Conservation (phyloP, 2,329 filamentous ascomycete genomes). For the Scytalidium lignicola region DNA sequence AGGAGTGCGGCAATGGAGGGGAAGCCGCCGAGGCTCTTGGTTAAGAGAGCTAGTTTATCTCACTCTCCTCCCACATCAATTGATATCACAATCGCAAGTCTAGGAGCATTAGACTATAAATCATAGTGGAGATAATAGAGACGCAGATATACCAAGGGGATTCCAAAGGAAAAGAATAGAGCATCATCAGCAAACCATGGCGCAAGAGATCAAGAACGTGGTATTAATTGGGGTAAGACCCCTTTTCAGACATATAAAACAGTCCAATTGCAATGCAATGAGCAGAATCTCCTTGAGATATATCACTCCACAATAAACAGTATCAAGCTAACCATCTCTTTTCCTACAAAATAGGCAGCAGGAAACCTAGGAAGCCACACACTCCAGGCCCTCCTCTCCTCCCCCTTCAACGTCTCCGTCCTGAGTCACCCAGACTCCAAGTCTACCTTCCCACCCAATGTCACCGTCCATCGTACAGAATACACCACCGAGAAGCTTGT, state of each 20-base stretch:
- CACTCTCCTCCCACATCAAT: too few species aligned
- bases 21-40: neutral
- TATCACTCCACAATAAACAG: too few species aligned
- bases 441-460: slow-evolving; percentile 15
- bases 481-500: slow-evolving; percentile 9
- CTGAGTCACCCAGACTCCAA: slow-evolving; percentile 26
- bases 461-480: slow-evolving; percentile 15
- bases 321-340: too few species aligned
- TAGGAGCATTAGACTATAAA: too few species aligned
- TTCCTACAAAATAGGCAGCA: slow-evolving; percentile 6
- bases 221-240: slow-evolving; percentile 12
- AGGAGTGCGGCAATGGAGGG: neutral
- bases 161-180: neutral
- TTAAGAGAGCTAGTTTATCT: too few species aligned
- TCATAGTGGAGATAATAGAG: too few species aligned
- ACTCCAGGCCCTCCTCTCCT: slow-evolving; percentile 24
- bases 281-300: too few species aligned
- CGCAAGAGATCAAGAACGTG: slow-evolving; percentile 13
- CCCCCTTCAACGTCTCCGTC: slow-evolving; percentile 26
- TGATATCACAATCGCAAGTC: too few species aligned
- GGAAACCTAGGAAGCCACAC: slow-evolving; percentile 18
- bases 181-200: neutral
- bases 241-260: neutral
- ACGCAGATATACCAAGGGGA: neutral
- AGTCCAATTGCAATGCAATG: neutral